Percentiles rank a stretch among this genome's conserved stretches.
Evolutionary conservation across 371 early-diverging fungal genomes (phyloP).

Genomic region (Coemansia sp.): DNA sequence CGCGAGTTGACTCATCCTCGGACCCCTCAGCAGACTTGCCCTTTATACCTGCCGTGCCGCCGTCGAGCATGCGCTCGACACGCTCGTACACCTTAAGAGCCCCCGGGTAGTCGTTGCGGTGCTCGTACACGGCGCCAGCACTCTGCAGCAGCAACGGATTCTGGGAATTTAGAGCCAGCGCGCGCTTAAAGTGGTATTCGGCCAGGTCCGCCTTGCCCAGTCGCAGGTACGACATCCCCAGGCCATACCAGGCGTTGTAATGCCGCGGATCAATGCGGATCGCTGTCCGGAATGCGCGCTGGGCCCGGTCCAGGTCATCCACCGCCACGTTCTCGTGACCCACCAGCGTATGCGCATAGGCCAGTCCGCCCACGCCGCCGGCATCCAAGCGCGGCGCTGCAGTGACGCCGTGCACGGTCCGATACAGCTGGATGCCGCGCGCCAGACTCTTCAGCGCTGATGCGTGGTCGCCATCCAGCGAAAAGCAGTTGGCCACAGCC

Average conservation of each 20-base stretch:
- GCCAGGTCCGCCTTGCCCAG: slow-evolving; percentile 66
- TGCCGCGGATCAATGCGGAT: slow-evolving; percentile 67
- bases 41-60: slow-evolving; percentile 4
- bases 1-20: not conserved
- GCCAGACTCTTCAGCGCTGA: slow-evolving; percentile 71
- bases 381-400: slow-evolving; percentile 33
- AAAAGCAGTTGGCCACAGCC: slow-evolving; percentile 74
- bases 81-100: slow-evolving; percentile 45
- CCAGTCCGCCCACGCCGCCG: slow-evolving; percentile 43
- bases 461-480: slow-evolving; percentile 66
- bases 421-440: slow-evolving; percentile 69
- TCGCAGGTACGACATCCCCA: slow-evolving; percentile 63
- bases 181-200: slow-evolving; percentile 63
- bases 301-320: slow-evolving; percentile 71
- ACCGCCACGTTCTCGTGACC: slow-evolving; percentile 77
- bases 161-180: slow-evolving; percentile 61
- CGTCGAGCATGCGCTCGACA: slow-evolving; percentile 23
- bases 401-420: slow-evolving; percentile 16
- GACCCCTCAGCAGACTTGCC: not conserved
- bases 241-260: slow-evolving; percentile 80
- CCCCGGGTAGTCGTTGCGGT: slow-evolving; percentile 18
- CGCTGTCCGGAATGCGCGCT: slow-evolving; percentile 66
- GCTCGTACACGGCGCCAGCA: slow-evolving; percentile 59
- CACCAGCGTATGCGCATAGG: slow-evolving; percentile 75
- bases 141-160: slow-evolving; percentile 63